A percentile compares a stretch with the other conserved stretches of the same genome.
Evolutionary conservation across 805 yeast genomes (phyloP).

Genomic region (Yarrowia osloensis): DNA sequence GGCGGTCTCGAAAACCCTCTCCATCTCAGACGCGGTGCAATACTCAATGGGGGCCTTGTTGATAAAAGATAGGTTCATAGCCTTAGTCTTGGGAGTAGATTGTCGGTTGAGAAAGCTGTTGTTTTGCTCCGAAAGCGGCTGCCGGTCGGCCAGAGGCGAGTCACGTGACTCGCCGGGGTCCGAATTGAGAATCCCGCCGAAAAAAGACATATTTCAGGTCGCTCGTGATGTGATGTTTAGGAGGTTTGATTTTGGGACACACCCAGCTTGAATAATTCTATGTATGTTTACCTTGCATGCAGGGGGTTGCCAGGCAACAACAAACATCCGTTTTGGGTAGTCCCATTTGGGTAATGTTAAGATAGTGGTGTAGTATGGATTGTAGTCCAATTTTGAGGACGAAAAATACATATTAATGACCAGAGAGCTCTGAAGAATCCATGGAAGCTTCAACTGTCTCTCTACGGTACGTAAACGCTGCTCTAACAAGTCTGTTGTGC

Average conservation of each 20-base stretch:
- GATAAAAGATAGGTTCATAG: background rate
- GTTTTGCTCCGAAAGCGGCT: constrained; percentile 4
- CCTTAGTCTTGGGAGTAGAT: constrained; percentile 1
- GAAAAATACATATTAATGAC: background rate
- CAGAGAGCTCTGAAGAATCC: no score
- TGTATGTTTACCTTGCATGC: constrained; percentile 25
- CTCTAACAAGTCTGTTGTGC: background rate
- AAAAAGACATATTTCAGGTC: background rate
- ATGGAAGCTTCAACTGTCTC: no score
- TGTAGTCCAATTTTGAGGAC: background rate
- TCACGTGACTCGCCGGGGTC: background rate
- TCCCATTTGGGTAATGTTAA: background rate
- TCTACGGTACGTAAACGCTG: no score
- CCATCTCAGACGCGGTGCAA: background rate
- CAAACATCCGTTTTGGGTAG: constrained; percentile 6
- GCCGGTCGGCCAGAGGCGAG: background rate
- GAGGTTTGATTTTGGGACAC: background rate
- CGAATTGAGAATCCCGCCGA: background rate
- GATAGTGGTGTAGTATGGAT: background rate
- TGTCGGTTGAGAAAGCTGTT: background rate
- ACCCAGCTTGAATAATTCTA: background rate
- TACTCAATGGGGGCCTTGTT: background rate
- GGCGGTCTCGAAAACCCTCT: background rate
- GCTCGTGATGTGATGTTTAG: constrained; percentile 3
- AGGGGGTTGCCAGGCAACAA: constrained; percentile 27